Evolutionary conservation across 169 alveolate genomes (phyloP), one percentile per base, ranked within the genome.

Genomic region (Neospora caninum): DNA sequence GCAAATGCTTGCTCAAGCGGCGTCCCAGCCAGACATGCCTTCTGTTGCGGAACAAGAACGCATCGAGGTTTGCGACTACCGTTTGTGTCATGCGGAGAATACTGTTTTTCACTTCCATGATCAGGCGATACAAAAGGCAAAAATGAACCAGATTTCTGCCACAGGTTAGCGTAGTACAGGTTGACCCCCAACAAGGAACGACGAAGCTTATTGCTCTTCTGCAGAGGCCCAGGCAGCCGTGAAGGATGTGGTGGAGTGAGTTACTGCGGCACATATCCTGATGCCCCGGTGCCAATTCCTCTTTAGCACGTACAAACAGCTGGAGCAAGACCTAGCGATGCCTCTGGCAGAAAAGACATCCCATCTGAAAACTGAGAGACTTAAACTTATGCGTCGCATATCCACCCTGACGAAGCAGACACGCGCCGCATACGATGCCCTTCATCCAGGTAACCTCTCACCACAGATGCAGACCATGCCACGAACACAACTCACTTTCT

Each of bases 261-360:
- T 20, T 29, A 29, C 78, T 25, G 36, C 78, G 9, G 31, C 25
- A 20, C 25, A 20, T 27, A 64, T 64, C 36, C 25, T 64, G 58
- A 49, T 49, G 78, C 10, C 10, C 78, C 7, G 10, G 29, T 1
- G 39, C 31, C 69, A 82, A 27, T 18, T 82, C 27, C 16, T 41
- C 10, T 41, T 42, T 69, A 86, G 91, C 91, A 53, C 38, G 41
- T 86, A 86, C 91, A 45, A 45, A 31, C 41, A 86, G 58, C 49
- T 86, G 43, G 91, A 86, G 58, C 42, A 39, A 39, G 91, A 86
- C 78, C 41, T 86, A 20, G 91, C 91, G 25, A 31, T 43, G 38
- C 91, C 91, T n/a, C 91, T 86, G 25, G 78, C 91, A 18, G 69
- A 86, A 43, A 43, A 86, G 29, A 86, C 91, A 27, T 42, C 78